Conservation (phyloP, 2,329 filamentous ascomycete species). For the Aspergillus ochraceoroseus region DNA sequence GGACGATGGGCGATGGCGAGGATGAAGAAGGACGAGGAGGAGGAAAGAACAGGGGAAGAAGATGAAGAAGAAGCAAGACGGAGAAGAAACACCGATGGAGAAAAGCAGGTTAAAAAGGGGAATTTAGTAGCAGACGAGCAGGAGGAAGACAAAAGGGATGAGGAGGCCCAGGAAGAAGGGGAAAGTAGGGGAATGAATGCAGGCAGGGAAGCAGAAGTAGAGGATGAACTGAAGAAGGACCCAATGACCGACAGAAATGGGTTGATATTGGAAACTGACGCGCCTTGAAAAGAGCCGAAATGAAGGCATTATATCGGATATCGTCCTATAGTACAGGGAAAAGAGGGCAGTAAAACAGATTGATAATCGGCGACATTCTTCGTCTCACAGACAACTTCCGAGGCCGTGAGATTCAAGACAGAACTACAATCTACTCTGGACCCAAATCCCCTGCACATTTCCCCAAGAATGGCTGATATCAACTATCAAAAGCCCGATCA, state of each 20-base stretch:
- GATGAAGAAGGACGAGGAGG: slow-evolving; percentile 24
- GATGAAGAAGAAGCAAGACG: slow-evolving; percentile 22
- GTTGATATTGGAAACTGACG: no score
- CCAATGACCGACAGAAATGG: no score
- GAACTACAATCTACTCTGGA: no score
- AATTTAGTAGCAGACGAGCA: slow-evolving; percentile 15
- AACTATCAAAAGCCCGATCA: slow-evolving; percentile 2
- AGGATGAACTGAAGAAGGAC: neutral
- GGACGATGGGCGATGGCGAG: slow-evolving; percentile 20
- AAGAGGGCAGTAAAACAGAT: no score
- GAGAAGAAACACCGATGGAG: slow-evolving; percentile 21
- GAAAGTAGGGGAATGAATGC: slow-evolving; percentile 3
- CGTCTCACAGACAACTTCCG: no score
- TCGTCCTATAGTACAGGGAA: no score
- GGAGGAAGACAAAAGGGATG: slow-evolving; percentile 9
- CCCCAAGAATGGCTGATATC: slow-evolving; percentile 4
- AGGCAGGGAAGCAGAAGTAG: neutral
- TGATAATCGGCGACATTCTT: no score
- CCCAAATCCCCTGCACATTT: no score
- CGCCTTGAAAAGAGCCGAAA: no score
- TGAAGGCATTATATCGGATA: no score
- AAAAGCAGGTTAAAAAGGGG: slow-evolving; percentile 9
- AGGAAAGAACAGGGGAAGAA: slow-evolving; percentile 20
- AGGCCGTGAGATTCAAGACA: no score
- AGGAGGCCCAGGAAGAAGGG: slow-evolving; percentile 14